These are phyloP conservation scores for Penicillium sp. DNA, from an alignment of 2,329 filamentous ascomycete species.

Conservation along the genomic window DNA sequence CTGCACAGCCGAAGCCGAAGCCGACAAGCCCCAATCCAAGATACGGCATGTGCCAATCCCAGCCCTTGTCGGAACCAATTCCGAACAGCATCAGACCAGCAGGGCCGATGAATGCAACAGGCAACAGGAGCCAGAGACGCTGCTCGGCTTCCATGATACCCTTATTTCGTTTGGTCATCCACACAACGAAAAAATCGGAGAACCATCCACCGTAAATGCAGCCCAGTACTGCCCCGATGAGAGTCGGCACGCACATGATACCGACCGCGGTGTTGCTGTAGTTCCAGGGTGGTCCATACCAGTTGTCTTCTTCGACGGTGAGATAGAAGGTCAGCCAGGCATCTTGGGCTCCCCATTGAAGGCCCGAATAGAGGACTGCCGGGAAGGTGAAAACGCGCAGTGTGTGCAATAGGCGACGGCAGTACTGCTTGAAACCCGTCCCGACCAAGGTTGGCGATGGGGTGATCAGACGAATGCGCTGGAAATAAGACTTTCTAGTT, in stretches of 20 bases:
- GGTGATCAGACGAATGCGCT: slow-evolving; percentile 56
- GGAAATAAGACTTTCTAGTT: slow-evolving; percentile 50
- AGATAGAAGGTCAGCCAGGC: slow-evolving; percentile 60
- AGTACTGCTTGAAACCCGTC: slow-evolving; percentile 53
- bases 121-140: slow-evolving; percentile 51
- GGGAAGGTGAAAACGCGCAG: slow-evolving; percentile 57
- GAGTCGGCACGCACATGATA: slow-evolving; percentile 57
- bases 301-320: slow-evolving; percentile 56
- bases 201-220: slow-evolving; percentile 57
- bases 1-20: slow-evolving; percentile 58
- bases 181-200: slow-evolving; percentile 55
- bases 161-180: slow-evolving; percentile 52
- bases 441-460: slow-evolving; percentile 54
- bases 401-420: slow-evolving; percentile 52
- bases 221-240: slow-evolving; percentile 47
- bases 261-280: slow-evolving; percentile 53
- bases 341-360: slow-evolving; percentile 59
- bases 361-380: slow-evolving; percentile 54
- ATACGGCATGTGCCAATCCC: slow-evolving; percentile 54
- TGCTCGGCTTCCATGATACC: slow-evolving; percentile 56
- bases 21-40: slow-evolving; percentile 56
- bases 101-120: slow-evolving; percentile 51
- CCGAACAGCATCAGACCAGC: slow-evolving; percentile 54
- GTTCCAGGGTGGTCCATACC: slow-evolving; percentile 53
- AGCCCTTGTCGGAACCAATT: slow-evolving; percentile 50